Percentiles rank a stretch among this genome's conserved stretches.
These are phyloP conservation scores for Cercospora canescens DNA, from an alignment of 2,329 filamentous ascomycete species.

Conservation along the genomic window DNA sequence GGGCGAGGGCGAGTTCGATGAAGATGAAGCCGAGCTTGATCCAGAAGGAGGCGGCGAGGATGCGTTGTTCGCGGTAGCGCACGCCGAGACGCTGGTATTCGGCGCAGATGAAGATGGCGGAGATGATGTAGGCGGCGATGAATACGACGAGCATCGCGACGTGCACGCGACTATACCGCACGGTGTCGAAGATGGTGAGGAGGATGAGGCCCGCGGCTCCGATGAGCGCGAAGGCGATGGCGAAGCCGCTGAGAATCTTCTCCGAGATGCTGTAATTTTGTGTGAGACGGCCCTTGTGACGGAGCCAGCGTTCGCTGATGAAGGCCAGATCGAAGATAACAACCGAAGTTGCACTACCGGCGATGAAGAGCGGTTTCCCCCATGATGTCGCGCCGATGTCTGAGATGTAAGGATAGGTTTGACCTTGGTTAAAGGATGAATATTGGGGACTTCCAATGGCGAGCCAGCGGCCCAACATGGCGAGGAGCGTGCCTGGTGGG, in stretches of 20 bases:
- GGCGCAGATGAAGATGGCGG: constrained; percentile 83
- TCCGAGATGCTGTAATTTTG: constrained; percentile 68
- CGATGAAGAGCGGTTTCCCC: constrained; percentile 77
- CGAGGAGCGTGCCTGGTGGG: constrained; percentile 61
- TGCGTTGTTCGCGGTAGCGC: constrained; percentile 71
- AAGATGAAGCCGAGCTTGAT: constrained; percentile 84
- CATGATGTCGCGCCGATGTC: constrained; percentile 58
- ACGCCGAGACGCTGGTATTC: constrained; percentile 86
- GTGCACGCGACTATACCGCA: constrained; percentile 67
- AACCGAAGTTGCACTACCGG: constrained; percentile 69
- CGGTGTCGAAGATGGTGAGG: constrained; percentile 82
- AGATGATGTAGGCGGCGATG: constrained; percentile 80
- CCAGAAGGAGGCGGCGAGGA: constrained; percentile 80
- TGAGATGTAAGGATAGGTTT: constrained; percentile 59
- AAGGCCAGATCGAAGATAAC: constrained; percentile 81
- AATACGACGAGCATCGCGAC: constrained; percentile 78
- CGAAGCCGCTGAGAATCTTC: constrained; percentile 61
- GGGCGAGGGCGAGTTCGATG: constrained; percentile 70
- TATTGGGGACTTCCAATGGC: constrained; percentile 59
- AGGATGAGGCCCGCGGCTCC: constrained; percentile 81
- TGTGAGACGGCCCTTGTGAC: constrained; percentile 75
- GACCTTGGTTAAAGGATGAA: constrained; percentile 57
- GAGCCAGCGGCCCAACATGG: constrained; percentile 70
- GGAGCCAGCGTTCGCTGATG: constrained; percentile 77
- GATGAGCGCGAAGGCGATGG: constrained; percentile 67